These are phyloP conservation scores for Citrus maxima DNA, from an alignment of 345 rosid species.

Conservation along the genomic window DNA sequence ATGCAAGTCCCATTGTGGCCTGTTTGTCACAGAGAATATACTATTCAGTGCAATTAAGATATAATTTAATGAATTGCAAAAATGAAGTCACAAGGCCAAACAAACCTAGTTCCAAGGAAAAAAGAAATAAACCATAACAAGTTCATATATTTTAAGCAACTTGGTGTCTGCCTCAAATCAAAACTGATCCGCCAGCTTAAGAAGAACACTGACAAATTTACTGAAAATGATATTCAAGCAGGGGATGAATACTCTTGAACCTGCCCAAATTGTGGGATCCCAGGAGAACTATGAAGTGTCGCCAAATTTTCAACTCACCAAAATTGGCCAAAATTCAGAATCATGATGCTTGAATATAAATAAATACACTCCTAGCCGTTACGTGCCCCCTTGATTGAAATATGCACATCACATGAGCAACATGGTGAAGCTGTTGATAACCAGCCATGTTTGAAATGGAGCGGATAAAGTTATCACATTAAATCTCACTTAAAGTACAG, in stretches of 20 bases:
- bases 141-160: no score
- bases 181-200: neutral
- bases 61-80: no score
- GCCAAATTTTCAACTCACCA: neutral
- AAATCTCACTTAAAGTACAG: neutral
- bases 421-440: neutral
- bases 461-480: neutral
- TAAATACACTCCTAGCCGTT: neutral
- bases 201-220: neutral
- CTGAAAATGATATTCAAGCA: neutral
- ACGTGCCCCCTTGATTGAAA: neutral
- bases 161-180: neutral
- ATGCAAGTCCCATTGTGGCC: constrained; percentile 93
- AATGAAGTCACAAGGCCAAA: no score
- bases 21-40: constrained; percentile 26
- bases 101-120: no score
- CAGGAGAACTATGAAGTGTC: neutral
- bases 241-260: no score
- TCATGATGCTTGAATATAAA: neutral
- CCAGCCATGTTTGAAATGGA: neutral
- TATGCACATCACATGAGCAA: neutral
- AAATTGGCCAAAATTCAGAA: neutral
- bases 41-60: neutral
- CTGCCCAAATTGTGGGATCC: neutral
- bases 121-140: no score